Conservation (phyloP, 1,139 yeast species). For the Yamadazyma jaroonii region DNA sequence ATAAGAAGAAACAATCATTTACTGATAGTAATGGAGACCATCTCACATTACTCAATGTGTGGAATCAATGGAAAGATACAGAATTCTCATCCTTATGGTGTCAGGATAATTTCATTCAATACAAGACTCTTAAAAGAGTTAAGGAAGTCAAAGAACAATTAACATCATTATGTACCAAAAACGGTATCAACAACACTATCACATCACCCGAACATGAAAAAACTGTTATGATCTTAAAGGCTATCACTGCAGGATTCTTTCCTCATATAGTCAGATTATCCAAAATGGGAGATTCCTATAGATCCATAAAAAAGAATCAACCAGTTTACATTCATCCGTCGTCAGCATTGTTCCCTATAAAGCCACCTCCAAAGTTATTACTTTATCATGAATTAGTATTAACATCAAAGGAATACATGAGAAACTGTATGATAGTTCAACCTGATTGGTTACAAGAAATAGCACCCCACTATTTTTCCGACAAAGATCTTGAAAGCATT, state of each 20-base stretch:
- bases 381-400: conserved; percentile 83
- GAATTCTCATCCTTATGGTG: conserved; percentile 84
- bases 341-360: conserved; percentile 54
- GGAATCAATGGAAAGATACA: conserved; percentile 71
- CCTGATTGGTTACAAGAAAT: conserved; percentile 37
- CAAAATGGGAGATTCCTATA: conserved; percentile 69
- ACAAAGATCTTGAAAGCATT: conserved; percentile 17
- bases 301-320: conserved; percentile 59
- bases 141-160: conserved; percentile 74
- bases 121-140: conserved; percentile 67
- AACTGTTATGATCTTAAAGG: conserved; percentile 50
- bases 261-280: conserved; percentile 72
- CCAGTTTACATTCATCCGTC: conserved; percentile 84
- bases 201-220: conserved; percentile 15
- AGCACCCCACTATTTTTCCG: conserved; percentile 24
- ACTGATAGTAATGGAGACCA: conserved; percentile 65
- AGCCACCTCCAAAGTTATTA: conserved; percentile 70
- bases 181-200: conserved; percentile 37
- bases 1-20: conserved; percentile 56
- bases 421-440: conserved; percentile 75
- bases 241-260: conserved; percentile 81
- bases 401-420: conserved; percentile 86
- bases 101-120: conserved; percentile 76
- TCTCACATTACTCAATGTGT: conserved; percentile 67
- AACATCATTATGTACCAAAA: conserved; percentile 55